Conservation (phyloP, 2,329 filamentous ascomycete genomes). For the Trichoderma gracile region DNA sequence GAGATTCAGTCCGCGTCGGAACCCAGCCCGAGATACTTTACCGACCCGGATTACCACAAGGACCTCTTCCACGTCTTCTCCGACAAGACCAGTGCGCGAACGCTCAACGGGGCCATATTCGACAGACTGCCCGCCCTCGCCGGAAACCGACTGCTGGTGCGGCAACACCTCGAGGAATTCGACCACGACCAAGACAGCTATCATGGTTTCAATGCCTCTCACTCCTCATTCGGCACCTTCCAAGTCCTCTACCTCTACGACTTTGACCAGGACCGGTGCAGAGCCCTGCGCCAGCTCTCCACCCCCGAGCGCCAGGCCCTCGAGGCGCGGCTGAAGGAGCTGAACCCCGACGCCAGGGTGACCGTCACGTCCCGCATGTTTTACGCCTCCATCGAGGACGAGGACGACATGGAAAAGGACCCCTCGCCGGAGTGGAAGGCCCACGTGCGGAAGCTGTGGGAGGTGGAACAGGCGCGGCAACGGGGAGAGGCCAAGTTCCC, state of each 20-base stretch:
- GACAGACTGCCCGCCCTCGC: slow-evolving; percentile 2
- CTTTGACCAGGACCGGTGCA: slow-evolving; percentile 10
- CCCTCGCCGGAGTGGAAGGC: neutral
- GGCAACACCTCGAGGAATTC: neutral
- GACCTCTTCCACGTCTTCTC: slow-evolving; percentile 13
- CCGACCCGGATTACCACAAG: neutral
- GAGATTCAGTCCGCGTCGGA: neutral
- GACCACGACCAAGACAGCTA: slow-evolving; percentile 2
- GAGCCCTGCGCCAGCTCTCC: slow-evolving; percentile 4
- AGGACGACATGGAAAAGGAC: neutral
- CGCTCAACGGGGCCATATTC: neutral
- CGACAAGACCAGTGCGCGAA: slow-evolving; percentile 7
- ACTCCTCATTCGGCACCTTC: neutral
- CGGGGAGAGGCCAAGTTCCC: slow-evolving; percentile 16
- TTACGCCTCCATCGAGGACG: slow-evolving; percentile 8
- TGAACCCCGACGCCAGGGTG: slow-evolving; percentile 5
- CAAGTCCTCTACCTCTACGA: slow-evolving; percentile 18
- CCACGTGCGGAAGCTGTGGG: neutral
- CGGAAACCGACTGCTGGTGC: slow-evolving; percentile 4
- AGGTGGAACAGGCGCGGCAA: neutral
- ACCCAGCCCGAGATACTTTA: neutral
- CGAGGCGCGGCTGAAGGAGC: slow-evolving; percentile 1
- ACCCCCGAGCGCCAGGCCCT: slow-evolving; percentile 7
- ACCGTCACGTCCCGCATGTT: slow-evolving; percentile 12
- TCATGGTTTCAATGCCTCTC: neutral